Evolutionary conservation across 495 filamentous ascomycete species (phyloP), one percentile per base, ranked within the genome.

Genomic region (Aspergillus sclerotiicarbonarius): DNA sequence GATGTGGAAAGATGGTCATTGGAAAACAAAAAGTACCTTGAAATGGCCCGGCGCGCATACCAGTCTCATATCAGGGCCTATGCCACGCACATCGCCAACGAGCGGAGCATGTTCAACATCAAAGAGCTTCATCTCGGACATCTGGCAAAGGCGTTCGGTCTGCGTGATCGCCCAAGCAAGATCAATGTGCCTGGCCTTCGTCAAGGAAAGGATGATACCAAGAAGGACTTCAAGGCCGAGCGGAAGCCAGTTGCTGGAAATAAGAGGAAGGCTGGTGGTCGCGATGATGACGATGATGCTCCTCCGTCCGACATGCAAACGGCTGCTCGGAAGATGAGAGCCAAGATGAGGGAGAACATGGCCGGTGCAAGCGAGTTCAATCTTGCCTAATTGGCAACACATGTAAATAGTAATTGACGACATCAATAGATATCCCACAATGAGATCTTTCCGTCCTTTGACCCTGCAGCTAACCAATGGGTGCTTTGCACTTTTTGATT

Each of bases 371-470:
- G 80, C 63, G 92, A 96, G 73, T 96, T 96, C 68, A 96, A 96
- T 73, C 82, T 96, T 66, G 91, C 90, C 5, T 96, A 68, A 60
- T 65, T 60, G 20, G 16, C 51, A 43, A 16, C 15, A 4, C 29
- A 15, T 45, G n/a, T 47, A 35, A 0, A 44, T 48, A 32, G 19
- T 41, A 15, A 41, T 35, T 35, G 33, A 35, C 33, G 33, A 35
- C 33, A 57, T 82, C 69, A 96, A 78, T 89, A 98, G 60, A 95
- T 89, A 77, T 94, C 91, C 94, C 94, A 98, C 71, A 98, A 78
- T 66, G 90, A 93, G 55, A 98, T 87, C 66, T 94, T 98, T 30
- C 93, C 95, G 74, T 98, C 94, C 70, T 98, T 98, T 54, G 89
- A 88, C 4, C 95, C 94, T 6, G 84, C 90, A 8, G 87, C 94